Base-by-base conservation (phyloP, 495 filamentous ascomycete genomes). In the Penicillium argentinense region DNA sequence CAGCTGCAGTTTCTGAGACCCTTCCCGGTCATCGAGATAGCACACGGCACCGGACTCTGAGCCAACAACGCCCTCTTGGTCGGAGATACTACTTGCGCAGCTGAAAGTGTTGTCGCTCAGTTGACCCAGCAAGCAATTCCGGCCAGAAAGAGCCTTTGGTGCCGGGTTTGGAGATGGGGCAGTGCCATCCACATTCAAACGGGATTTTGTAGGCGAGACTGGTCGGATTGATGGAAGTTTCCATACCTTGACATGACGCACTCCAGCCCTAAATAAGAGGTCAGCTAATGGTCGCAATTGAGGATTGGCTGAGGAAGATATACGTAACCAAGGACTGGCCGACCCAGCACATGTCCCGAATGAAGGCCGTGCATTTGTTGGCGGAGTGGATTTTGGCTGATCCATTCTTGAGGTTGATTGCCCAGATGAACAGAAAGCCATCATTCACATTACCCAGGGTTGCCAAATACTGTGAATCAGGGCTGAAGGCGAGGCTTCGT, bases 181-280 rank as follows among this genome's bases (percentile, higher is more conserved):
- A 39, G 51, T 52, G 13, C 61, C 64, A 22, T 78, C 78, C 17
- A 57, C 39, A 49, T 66, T 72, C 46, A 64, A 45, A 13, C 75
- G 78, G 47, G 68, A 59, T 46, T 80, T 81, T 9, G 70, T 59
- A 0, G 74, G 75, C 11, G 77, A 77, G 9, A 57, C 68, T 39
- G 71, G 52, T 55, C 62, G 59, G 9, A 52, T 60, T 8, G 88
- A 85, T 23, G 92, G 88, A 13, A 90, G 79, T 52, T 86, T 79
- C 93, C 93, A 98, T 23, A 95, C 79, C 64, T 97, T 98, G 56
- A 96, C 82, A 72, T 97, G 91, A 39, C 93, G 82, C 33, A 91
- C 86, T 13, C 93, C 93, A 19, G 89, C 77, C 22, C 84, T 91
- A 34, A 30, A 19, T 24, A 37, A 32, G 26, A 24, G 14, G 32